Evolutionary conservation across 768 basidiomycete genomes (phyloP).

Genomic region (Clathrus columnatus): DNA sequence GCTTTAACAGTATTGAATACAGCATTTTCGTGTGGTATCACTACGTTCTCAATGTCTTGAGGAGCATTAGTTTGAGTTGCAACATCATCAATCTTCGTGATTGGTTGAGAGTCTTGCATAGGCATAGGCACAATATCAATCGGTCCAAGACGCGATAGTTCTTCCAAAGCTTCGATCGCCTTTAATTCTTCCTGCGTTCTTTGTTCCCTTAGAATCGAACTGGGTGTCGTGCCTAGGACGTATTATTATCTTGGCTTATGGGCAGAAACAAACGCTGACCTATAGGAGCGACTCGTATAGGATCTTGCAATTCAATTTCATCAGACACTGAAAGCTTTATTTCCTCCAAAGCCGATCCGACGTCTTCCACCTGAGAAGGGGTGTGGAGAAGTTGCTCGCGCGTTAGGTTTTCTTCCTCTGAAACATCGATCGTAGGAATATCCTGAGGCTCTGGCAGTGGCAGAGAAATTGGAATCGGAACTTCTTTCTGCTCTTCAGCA

Average conservation of each 20-base stretch:
- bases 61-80: neutral
- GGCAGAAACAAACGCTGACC: neutral
- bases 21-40: constrained; percentile 8
- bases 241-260: neutral
- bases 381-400: neutral
- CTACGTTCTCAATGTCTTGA: constrained; percentile 2
- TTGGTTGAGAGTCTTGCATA: neutral
- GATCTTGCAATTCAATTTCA: neutral
- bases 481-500: neutral
- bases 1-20: neutral
- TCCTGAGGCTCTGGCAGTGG: neutral
- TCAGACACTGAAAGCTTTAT: neutral
- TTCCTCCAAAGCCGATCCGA: neutral
- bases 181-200: constrained; percentile 10
- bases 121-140: neutral
- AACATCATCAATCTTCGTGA: neutral
- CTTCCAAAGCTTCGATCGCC: constrained; percentile 10
- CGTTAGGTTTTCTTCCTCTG: neutral
- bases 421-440: neutral
- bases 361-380: neutral
- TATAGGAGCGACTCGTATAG: neutral
- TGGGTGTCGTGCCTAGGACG: neutral
- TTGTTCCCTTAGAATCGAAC: neutral
- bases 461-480: neutral
- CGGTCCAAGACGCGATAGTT: constrained; percentile 6